phyloP scores from a whole-genome alignment of 176 grass and related monocot genomes.

The Rhynchospora breviuscula region DNA sequence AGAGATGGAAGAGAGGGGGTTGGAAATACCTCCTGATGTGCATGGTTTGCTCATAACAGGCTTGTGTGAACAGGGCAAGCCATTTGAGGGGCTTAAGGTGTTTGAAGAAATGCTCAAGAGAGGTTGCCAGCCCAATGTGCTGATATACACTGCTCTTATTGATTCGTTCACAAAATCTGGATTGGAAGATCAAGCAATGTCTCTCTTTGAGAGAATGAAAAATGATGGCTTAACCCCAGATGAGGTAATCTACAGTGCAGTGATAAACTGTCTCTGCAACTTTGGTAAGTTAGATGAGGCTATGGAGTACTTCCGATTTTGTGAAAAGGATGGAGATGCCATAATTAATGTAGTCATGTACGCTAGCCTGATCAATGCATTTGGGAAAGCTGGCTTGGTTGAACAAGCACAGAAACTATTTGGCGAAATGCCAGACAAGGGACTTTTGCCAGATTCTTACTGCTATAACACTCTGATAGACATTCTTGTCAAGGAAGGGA shows the following conservation, averaged over 20 bases:
- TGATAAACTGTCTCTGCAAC: slow-evolving; percentile 79
- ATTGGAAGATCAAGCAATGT: slow-evolving; percentile 51
- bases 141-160: slow-evolving; percentile 60
- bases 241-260: slow-evolving; percentile 53
- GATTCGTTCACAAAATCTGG: slow-evolving; percentile 53
- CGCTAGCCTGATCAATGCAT: slow-evolving; percentile 66
- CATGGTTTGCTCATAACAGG: slow-evolving; percentile 52
- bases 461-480: slow-evolving; percentile 82
- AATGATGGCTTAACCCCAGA: slow-evolving; percentile 46
- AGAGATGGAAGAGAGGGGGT: slow-evolving; percentile 73
- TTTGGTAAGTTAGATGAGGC: slow-evolving; percentile 62
- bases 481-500: slow-evolving; percentile 60
- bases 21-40: slow-evolving; percentile 69
- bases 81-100: slow-evolving; percentile 62
- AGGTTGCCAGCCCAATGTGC: slow-evolving; percentile 48
- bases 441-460: slow-evolving; percentile 61
- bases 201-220: slow-evolving; percentile 74
- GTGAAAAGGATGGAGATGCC: slow-evolving; percentile 31
- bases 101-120: slow-evolving; percentile 68
- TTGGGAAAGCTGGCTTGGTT: slow-evolving; percentile 63
- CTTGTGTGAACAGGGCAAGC: slow-evolving; percentile 59
- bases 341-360: slow-evolving; percentile 63
- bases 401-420: slow-evolving; percentile 67
- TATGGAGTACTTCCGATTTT: slow-evolving; percentile 56
- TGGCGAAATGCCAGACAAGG: slow-evolving; percentile 57